Base-by-base conservation (phyloP, 2,329 filamentous ascomycete genomes). In the Chaetomium sp. region DNA sequence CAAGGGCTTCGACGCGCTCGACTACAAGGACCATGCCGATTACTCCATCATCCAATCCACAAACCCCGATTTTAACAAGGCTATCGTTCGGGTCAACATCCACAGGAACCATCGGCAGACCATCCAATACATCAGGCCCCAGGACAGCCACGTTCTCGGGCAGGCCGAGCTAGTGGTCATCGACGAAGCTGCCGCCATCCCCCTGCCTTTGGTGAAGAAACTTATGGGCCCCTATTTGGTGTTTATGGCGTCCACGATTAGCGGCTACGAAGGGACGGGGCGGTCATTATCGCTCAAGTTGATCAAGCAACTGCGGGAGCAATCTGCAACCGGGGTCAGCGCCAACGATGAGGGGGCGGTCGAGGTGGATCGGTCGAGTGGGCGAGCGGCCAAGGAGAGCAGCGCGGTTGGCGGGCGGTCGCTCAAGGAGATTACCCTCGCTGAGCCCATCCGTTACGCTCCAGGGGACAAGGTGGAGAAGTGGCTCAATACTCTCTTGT, bases 161-260 rank as follows among this genome's bases (percentile, higher is more conserved):
- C 94, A 99, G 71, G 94, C 94, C 4, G 94, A 99, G 71, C 74
- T 99, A 41, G 76, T 99, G 9, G 92, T 99, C 7, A 97, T 99
- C 61, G 94, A 99, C 71, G 94, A 99, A 72, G 94, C 94, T 12
- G 94, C 94, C 10, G 95, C 95, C 1, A 99, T 99, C 60, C 94
- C 95, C 10, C 74, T 99, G 9, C 94, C 94, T 0, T 76, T 97
- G 2, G 94, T 99, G 6, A 82, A 87, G 64, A 96, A 96, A 73
- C 79, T 99, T 42, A 91, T 99, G 83, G 94, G 94, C 0, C 92
- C 92, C 11, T 99, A 99, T 71, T 78, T 99, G 40, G 91, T 97
- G 7, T 99, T 99, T 73, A 97, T 99, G 94, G 91, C 95, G 0
- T 99, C 94, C 0, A 99, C 94, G 1, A 96, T 99, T 74, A 97